Evolutionary conservation across 1,284 basidiomycete genomes (phyloP), one percentile per base, ranked within the genome.

Genomic region (Pseudozyma sp.): DNA sequence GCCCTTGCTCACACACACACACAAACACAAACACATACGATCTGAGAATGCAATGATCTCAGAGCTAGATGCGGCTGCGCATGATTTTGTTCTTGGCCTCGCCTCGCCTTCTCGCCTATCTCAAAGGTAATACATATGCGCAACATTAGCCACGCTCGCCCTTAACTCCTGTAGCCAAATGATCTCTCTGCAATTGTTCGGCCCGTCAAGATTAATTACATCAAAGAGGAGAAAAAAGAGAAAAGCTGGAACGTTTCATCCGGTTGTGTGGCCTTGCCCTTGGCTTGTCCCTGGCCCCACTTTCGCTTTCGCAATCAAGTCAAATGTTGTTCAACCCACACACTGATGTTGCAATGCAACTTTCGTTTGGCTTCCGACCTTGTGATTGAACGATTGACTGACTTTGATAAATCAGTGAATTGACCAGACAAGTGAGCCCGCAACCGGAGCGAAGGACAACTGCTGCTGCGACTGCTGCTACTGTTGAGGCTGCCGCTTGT

Each of bases 271-370:
- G 3, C 25, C n/a, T 40, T 40, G 3, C 39, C 2, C n/a, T 40
- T 14, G 18, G 43, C 43, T 44, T 44, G 43, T n/a, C 10, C 19
- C 45, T 48, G 19, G 45, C 25, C 21, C 39, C 39, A 40, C 39
- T 40, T 40, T 40, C 12, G 39, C 39, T 40, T 40, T 40, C 39
- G 39, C 39, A 31, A 31, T 31, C 3, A 31, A 31, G 25, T 31
- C n/a, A 31, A 40, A 40, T 40, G 39, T 13, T n/a, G n/a, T 40
- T 40, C 39, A 8, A 13, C 39, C 39, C 39, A 40, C 39, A 40
- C 39, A 40, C 39, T 40, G 39, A n/a, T n/a, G 43, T 45, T 45
- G 43, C 43, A 45, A n/a, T 45, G 43, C 43, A 45, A 45, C 18
- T 16, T 19, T 4, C 11, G 39, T 40, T n/a, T 40, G 39, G 39